Base-by-base conservation (phyloP, 352 stramenopile genomes). In the Pythium oligandrum region DNA sequence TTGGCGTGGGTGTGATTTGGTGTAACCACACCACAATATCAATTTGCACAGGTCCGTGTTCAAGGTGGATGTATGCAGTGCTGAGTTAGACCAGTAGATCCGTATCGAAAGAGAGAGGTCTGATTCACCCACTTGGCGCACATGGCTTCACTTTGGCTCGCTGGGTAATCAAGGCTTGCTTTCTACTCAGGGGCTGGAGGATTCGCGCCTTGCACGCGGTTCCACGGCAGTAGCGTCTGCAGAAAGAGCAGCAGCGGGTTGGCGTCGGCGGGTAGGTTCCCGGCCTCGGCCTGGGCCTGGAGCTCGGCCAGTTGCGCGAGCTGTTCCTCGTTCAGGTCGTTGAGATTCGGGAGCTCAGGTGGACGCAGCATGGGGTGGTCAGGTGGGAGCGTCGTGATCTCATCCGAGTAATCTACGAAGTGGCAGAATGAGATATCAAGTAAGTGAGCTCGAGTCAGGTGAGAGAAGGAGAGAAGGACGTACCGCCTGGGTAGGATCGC, bases 161-260 rank as follows among this genome's bases (percentile, higher is more conserved):
- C 8, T 9, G 31, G 26, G 35, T 26, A 26, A 26, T 26, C 17
- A 26, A 26, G 0, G 17, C 17, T 26, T 26, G 17, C 17, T 26
- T 26, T 26, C 17, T 26, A 26, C 17, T 26, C 17, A 26, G 39
- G 42, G 32, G 53, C 37, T 31, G 59, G 61, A 7, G 64, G 68
- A 6, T 64, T 66, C 0, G 72, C 78, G 7, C 79, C 79, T 55
- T 92, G 67, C 48, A 94, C 74, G 55, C 78, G 78, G 59, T 94
- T 94, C 84, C 84, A 94, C 12, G 84, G 84, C 40, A 94, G 56
- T 45, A 94, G 55, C 40, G 81, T 91, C 64, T 94, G 84, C 54
- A 94, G 45, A 51, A 94, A 94, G 12, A 94, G 73, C 57, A 94
- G 64, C 53, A 94, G 61, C 54, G 84, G 84, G 42, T 94, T 92